A percentile compares a stretch with the other conserved stretches of the same genome.
Conservation (phyloP, 2,329 filamentous ascomycete species). For the Fusarium bactridioides region DNA sequence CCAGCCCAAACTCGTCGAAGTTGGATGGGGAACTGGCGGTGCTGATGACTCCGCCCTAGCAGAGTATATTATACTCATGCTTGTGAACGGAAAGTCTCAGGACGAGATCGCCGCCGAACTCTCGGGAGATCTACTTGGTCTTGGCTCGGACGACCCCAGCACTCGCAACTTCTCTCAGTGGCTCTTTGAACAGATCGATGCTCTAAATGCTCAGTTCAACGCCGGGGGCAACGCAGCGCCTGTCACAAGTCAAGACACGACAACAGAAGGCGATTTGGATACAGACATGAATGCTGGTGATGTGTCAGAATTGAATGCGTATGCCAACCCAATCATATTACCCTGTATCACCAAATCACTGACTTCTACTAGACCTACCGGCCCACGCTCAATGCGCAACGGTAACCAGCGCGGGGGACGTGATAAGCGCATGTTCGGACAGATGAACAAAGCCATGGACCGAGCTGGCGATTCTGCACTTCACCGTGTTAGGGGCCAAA, state of each 20-base stretch:
- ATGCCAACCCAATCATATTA: slow-evolving; percentile 47
- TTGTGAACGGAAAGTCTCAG: slow-evolving; percentile 93
- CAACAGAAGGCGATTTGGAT: slow-evolving; percentile 62
- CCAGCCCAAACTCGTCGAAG: slow-evolving; percentile 89
- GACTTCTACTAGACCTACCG: slow-evolving; percentile 76
- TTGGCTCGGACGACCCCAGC: slow-evolving; percentile 82
- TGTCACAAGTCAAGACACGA: slow-evolving; percentile 48
- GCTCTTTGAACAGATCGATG: slow-evolving; percentile 88
- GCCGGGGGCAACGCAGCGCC: slow-evolving; percentile 49
- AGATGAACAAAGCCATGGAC: slow-evolving; percentile 84
- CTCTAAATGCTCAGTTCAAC: slow-evolving; percentile 70
- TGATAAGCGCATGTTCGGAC: slow-evolving; percentile 84
- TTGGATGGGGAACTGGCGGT: slow-evolving; percentile 87
- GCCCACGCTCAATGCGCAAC: slow-evolving; percentile 93
- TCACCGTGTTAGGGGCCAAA: slow-evolving; percentile 78
- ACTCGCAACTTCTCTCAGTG: slow-evolving; percentile 86
- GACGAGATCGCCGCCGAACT: slow-evolving; percentile 89
- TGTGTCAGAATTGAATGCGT: slow-evolving; percentile 64
- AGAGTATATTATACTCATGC: slow-evolving; percentile 97
- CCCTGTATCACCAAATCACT: slow-evolving; percentile 44
- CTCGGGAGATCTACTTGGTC: slow-evolving; percentile 82
- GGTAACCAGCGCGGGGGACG: slow-evolving; percentile 65
- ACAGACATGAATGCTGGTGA: slow-evolving; percentile 74
- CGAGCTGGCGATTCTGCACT: slow-evolving; percentile 77
- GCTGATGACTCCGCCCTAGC: slow-evolving; percentile 82